Evolutionary conservation across 495 filamentous ascomycete genomes (phyloP).

Genomic region (Endocarpon pusillum): DNA sequence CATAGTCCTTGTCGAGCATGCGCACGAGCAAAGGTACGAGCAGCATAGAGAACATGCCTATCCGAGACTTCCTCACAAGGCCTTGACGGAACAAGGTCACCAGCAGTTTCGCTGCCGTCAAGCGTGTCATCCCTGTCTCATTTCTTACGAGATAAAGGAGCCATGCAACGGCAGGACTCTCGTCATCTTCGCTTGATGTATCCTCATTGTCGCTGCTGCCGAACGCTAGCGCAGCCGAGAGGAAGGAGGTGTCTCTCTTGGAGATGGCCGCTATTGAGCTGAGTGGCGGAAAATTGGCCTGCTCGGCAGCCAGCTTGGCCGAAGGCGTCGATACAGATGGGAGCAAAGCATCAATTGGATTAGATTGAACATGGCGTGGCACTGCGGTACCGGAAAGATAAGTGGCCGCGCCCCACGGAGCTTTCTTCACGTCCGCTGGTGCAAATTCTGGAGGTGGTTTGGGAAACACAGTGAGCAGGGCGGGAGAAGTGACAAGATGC

Average conservation of each 20-base stretch:
- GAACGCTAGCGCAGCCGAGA: slow-evolving; percentile 19
- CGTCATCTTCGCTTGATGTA: slow-evolving; percentile 40
- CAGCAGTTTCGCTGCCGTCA: slow-evolving; percentile 68
- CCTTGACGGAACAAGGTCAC: slow-evolving; percentile 57
- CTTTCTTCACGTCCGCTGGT: slow-evolving; percentile 26
- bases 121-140: slow-evolving; percentile 41
- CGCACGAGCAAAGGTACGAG: slow-evolving; percentile 56
- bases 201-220: slow-evolving; percentile 12
- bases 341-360: slow-evolving; percentile 43
- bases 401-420: slow-evolving; percentile 25
- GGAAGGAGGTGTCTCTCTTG: slow-evolving; percentile 24
- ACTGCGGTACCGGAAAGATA: slow-evolving; percentile 29
- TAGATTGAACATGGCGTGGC: slow-evolving; percentile 24
- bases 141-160: slow-evolving; percentile 54
- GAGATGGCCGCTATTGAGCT: slow-evolving; percentile 28
- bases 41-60: slow-evolving; percentile 44
- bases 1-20: slow-evolving; percentile 45
- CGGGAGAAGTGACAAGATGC: slow-evolving; percentile 60
- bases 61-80: slow-evolving; percentile 43
- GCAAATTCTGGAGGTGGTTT: slow-evolving; percentile 26
- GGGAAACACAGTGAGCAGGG: slow-evolving; percentile 57
- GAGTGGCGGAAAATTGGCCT: slow-evolving; percentile 39
- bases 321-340: slow-evolving; percentile 32
- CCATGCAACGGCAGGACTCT: slow-evolving; percentile 70
- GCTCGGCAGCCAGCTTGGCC: slow-evolving; percentile 14